Evolutionary conservation across 2,329 filamentous ascomycete genomes (phyloP).

Genomic region (Stemphylium beticola): DNA sequence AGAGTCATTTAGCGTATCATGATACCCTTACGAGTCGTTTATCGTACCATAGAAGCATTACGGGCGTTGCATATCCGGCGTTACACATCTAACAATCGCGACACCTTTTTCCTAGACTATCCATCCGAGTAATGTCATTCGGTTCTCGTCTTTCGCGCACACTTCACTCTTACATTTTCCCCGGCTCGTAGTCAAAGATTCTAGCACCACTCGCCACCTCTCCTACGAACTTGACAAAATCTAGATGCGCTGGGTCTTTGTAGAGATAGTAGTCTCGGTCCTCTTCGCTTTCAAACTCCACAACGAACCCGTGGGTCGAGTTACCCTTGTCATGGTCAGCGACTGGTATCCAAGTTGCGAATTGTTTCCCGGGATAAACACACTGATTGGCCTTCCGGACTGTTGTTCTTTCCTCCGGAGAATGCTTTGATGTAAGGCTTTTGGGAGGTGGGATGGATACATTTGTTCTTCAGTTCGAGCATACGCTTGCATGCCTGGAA

Average conservation of each 20-base stretch:
- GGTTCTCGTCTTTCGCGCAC: neutral
- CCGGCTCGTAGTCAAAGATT: constrained; percentile 67
- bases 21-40: constrained; percentile 29
- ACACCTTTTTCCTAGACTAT: neutral
- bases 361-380: neutral
- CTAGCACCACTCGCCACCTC: constrained; percentile 60
- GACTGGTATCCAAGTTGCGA: neutral
- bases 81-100: neutral
- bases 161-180: constrained; percentile 51
- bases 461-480: constrained; percentile 63
- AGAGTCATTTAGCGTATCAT: constrained; percentile 79
- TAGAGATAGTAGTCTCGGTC: constrained; percentile 73
- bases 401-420: constrained; percentile 67
- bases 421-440: constrained; percentile 66
- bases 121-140: neutral
- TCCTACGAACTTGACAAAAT: constrained; percentile 61
- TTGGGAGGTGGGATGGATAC: constrained; percentile 64
- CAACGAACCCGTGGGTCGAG: constrained; percentile 72
- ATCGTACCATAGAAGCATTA: constrained; percentile 35
- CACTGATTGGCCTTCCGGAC: constrained; percentile 62
- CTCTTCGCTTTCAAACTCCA: constrained; percentile 67
- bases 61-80: constrained; percentile 14
- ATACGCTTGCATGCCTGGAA: constrained; percentile 62
- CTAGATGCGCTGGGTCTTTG: constrained; percentile 68
- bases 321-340: constrained; percentile 54